These are phyloP conservation scores for Soucietia sequanensis DNA, from an alignment of 805 yeast species.

Conservation along the genomic window DNA sequence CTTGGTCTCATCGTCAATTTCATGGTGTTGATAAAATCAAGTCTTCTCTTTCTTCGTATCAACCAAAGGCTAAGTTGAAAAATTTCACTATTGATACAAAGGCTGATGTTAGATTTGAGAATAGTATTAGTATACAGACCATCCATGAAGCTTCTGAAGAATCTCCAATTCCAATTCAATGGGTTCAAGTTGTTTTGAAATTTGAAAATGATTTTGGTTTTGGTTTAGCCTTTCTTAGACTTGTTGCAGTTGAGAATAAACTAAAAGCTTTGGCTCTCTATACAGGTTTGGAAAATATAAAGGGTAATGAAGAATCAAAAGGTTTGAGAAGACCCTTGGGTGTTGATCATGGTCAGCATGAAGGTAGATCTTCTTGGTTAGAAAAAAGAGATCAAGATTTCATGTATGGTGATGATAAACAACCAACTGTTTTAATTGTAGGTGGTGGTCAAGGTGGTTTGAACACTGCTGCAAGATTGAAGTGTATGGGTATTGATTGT, in stretches of 20 bases:
- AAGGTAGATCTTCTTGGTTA: constrained; percentile 37
- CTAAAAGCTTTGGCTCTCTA: constrained; percentile 31
- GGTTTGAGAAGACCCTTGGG: constrained; percentile 34
- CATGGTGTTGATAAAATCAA: constrained; percentile 28
- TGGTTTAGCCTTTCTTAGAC: constrained; percentile 31
- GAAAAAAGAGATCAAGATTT: constrained; percentile 30
- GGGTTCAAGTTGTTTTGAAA: constrained; percentile 30
- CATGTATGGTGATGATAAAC: constrained; percentile 26
- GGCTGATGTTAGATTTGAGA: constrained; percentile 26
- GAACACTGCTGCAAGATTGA: constrained; percentile 41
- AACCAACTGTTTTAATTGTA: constrained; percentile 43
- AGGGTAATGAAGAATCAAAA: constrained; percentile 28
- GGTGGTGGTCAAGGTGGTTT: constrained; percentile 51
- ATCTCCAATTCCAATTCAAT: constrained; percentile 28
- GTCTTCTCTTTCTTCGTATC: constrained; percentile 8
- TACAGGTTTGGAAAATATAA: constrained; percentile 32
- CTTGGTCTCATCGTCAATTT: constrained; percentile 31
- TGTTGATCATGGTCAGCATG: constrained; percentile 38
- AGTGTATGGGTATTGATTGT: constrained; percentile 38
- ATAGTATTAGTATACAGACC: constrained; percentile 25
- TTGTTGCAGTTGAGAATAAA: constrained; percentile 21
- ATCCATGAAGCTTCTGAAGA: constrained; percentile 23
- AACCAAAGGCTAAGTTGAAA: constrained; percentile 19
- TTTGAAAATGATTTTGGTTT: constrained; percentile 29
- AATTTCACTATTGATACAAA: constrained; percentile 23